Evolutionary conservation across 2,329 filamentous ascomycete genomes (phyloP).

Genomic region (Alternaria atra): DNA sequence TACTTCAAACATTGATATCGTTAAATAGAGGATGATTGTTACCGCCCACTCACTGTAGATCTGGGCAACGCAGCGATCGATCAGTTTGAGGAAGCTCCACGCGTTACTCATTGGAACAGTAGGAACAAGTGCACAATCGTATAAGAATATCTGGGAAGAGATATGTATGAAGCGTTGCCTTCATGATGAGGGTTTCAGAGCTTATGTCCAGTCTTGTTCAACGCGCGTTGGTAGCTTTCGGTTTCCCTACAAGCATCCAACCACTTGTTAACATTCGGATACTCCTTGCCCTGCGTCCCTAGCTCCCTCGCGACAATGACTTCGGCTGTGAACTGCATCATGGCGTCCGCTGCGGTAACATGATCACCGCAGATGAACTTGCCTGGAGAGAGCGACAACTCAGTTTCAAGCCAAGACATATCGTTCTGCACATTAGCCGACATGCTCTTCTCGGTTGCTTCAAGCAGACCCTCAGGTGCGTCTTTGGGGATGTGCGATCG

Average conservation of each 20-base stretch:
- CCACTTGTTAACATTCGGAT: conserved; percentile 44
- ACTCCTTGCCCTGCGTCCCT: conserved; percentile 48
- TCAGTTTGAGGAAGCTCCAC: too few species aligned
- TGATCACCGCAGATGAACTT: conserved; percentile 55
- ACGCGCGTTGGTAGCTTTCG: conserved; percentile 50
- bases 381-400: conserved; percentile 51
- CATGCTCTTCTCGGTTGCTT: conserved; percentile 51
- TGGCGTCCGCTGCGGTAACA: conserved; percentile 56
- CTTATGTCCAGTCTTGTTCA: conserved; percentile 52
- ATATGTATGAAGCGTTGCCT: too few species aligned
- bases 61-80: too few species aligned
- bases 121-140: too few species aligned
- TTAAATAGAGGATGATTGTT: too few species aligned
- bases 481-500: conserved; percentile 53
- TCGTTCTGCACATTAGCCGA: conserved; percentile 57
- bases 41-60: too few species aligned
- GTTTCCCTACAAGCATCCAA: conserved; percentile 49
- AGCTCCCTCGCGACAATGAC: conserved; percentile 53
- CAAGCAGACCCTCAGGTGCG: conserved; percentile 14
- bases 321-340: conserved; percentile 47
- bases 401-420: conserved; percentile 56
- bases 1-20: too few species aligned
- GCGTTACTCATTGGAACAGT: too few species aligned
- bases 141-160: too few species aligned
- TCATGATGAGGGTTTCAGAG: not conserved